Base-by-base conservation (phyloP, 2,329 filamentous ascomycete species). In the Simplicillium aogashimaense region DNA sequence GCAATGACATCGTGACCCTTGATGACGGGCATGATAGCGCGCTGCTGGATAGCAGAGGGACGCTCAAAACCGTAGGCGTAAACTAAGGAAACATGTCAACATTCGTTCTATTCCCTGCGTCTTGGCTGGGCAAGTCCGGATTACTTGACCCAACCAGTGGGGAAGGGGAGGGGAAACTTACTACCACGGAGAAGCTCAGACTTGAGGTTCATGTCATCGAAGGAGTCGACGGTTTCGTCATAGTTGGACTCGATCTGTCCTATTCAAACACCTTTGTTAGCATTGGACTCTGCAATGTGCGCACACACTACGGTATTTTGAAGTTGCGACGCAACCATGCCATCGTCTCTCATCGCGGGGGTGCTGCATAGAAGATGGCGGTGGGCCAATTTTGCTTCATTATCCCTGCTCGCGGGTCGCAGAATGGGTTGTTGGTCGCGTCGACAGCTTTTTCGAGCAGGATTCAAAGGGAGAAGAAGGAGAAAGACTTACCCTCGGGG, bases 201-300 rank as follows among this genome's bases (percentile, higher is more conserved):
- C 81, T 94, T 95, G 61, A 98, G 80, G 72, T 81, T 83, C 92
- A 98, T 98, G 59, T 89, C 78, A 72, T 98, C 92, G 73, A 98
- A 98, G 47, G 88, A 95, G 73, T 98, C 94, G 70, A 92, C 90
- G 61, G 90, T 89, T 80, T 97, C 89, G 79, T 98, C 92, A 76
- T 97, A 98, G 86, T 98, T 98, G 65, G 89, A 95, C 80, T 98
- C 94, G 78, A 98, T 98, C 76, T 94, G 88, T 71, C 83, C 90
- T 95, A 66, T 59, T 64, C 43, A 35, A 45, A 43, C 45, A 40
- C 39, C 2, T 36, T 40, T 33, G 42, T 56, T 33, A 54, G 55
- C 48, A 41, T 48, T 32, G 40, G 36, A 17, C 10, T 18, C 3
- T 30, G 14, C 37, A 25, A 25, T 5, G 9, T 5, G 20, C 20